A percentile compares a stretch with the other conserved stretches of the same genome.
Evolutionary conservation across 768 basidiomycete genomes (phyloP).

Genomic region (Fibroporia radiculosa): DNA sequence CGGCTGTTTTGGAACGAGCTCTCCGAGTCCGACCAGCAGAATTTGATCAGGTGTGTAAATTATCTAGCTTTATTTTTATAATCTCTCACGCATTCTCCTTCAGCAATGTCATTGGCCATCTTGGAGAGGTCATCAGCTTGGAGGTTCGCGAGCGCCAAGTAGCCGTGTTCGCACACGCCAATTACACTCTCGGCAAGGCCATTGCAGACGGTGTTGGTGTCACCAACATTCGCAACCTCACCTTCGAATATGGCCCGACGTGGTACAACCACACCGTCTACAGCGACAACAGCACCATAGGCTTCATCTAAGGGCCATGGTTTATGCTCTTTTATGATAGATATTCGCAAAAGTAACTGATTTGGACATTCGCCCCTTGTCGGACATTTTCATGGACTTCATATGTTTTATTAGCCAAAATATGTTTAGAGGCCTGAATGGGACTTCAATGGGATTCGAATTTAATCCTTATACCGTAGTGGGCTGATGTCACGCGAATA

Average conservation of each 20-base stretch:
- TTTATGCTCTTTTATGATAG: no score
- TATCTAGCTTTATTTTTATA: neutral
- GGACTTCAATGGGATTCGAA: no score
- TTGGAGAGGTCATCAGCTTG: slow-evolving; percentile 25
- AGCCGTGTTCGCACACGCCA: slow-evolving; percentile 30
- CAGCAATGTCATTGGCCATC: slow-evolving; percentile 31
- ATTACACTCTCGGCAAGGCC: slow-evolving; percentile 26
- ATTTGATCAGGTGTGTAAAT: slow-evolving; percentile 24
- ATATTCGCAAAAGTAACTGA: no score
- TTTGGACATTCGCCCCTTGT: no score
- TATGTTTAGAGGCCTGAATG: no score
- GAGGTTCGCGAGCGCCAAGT: slow-evolving; percentile 25
- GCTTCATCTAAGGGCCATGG: no score
- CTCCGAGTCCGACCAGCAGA: slow-evolving; percentile 26
- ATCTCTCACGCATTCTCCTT: neutral
- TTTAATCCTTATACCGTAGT: no score
- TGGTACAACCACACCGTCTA: slow-evolving; percentile 18
- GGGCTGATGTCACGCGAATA: no score
- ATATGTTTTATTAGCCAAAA: no score
- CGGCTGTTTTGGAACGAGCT: slow-evolving; percentile 30
- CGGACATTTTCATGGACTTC: no score
- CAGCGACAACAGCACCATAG: slow-evolving; percentile 13
- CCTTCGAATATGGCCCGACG: slow-evolving; percentile 16
- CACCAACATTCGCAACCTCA: slow-evolving; percentile 9
- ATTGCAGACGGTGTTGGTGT: slow-evolving; percentile 27